Base-by-base conservation (phyloP, 1,284 basidiomycete genomes). In the Wallemia ichthyophaga region DNA sequence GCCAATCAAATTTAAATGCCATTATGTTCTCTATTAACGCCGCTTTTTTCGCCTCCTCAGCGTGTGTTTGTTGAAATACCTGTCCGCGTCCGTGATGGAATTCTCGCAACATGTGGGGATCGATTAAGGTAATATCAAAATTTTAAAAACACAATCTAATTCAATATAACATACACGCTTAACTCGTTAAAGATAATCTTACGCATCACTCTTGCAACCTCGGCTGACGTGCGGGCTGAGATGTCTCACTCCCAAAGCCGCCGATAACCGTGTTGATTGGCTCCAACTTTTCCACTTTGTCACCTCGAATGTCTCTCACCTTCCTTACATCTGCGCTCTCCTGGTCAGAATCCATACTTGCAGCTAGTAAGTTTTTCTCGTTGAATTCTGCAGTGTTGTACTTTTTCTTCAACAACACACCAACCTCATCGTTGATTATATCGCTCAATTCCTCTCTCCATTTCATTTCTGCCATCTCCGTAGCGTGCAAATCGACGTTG, bases 1-100 rank as follows among this genome's bases (percentile, higher is more conserved):
- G 86, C 94, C 94, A 99, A 71, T 86, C 78, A 74, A 99, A 98
- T 62, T 83, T 82, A 74, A 98, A 98, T 56, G 88, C 92, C 91
- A 96, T 96, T 48, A 3, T 48, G 37, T 17, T 11, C 11, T 11
- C n/a, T 3, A 11, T 13, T 21, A 17, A 15, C 7, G 37, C n/a
- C 37, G 5, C 13, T 21, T 48, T 48, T 15, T 17, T 48, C 3
- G 13, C 37, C n/a, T 48, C 28, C 17, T 31, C 7, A 31, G 28
- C 28, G 7, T 31, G 7, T 31, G 28, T 31, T 31, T 31, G 28
- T 31, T 17, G 17, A 31, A 7, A 17, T 17, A 17, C 28, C 7
- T n/a, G n/a, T n/a, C n/a, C n/a, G n/a, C n/a, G n/a, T n/a, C n/a
- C n/a, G n/a, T n/a, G n/a, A n/a, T n/a, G n/a, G n/a, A n/a, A n/a